phyloP scores from a whole-genome alignment of 2,329 filamentous ascomycete species.

The Cercospora beticola region DNA sequence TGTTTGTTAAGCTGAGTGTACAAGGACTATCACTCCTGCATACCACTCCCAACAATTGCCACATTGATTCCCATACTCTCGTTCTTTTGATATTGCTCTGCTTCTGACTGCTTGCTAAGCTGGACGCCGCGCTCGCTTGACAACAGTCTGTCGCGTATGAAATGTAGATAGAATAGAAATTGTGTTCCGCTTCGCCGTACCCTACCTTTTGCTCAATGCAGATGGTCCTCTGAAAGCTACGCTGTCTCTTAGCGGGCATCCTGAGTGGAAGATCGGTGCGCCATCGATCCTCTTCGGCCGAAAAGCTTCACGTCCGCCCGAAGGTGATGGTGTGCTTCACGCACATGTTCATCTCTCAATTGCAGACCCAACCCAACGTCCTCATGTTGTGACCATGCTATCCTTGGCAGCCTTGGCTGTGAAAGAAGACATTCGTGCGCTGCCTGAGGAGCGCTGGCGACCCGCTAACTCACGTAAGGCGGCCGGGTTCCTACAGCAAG shows the following conservation, averaged over 20 bases:
- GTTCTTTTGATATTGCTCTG: background rate
- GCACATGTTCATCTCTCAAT: background rate
- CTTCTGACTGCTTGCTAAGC: background rate
- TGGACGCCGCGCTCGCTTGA: background rate
- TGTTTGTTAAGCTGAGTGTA: no score
- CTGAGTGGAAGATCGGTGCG: background rate
- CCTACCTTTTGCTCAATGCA: background rate
- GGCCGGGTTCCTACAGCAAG: background rate
- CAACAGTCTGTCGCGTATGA: background rate
- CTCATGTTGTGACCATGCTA: background rate
- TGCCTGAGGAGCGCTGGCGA: background rate
- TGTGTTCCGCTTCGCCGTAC: background rate
- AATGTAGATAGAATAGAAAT: background rate
- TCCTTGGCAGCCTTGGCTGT: background rate
- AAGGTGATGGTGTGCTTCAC: background rate
- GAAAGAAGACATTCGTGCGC: background rate
- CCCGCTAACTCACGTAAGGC: background rate
- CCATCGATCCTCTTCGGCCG: background rate
- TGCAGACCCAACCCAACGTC: background rate
- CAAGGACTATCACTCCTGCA: background rate
- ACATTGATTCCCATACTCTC: slow-evolving; percentile 19
- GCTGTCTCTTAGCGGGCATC: background rate
- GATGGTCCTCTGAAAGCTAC: background rate
- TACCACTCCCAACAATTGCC: slow-evolving; percentile 32
- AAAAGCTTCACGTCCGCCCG: background rate